Conservation (phyloP, 1,139 yeast genomes). For the Kodamaea sp. region DNA sequence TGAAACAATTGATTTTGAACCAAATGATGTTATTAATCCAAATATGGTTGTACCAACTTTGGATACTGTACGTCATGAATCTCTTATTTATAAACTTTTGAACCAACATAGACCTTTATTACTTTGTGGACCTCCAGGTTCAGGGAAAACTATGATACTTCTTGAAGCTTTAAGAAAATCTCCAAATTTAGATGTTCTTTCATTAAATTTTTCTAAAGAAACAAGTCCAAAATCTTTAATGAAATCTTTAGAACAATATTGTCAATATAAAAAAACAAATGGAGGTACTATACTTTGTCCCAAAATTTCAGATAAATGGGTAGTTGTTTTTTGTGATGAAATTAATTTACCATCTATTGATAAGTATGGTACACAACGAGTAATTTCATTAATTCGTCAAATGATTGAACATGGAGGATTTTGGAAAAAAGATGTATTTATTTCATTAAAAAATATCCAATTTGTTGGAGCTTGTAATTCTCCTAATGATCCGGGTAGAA, state of each 20-base stretch:
- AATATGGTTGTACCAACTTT: slow-evolving; percentile 72
- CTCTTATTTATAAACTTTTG: slow-evolving; percentile 54
- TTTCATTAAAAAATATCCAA: slow-evolving; percentile 60
- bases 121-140: slow-evolving; percentile 96
- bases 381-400: slow-evolving; percentile 73
- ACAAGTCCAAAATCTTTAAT: slow-evolving; percentile 64
- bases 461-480: slow-evolving; percentile 96
- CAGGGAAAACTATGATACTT: slow-evolving; percentile 93
- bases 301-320: slow-evolving; percentile 59
- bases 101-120: slow-evolving; percentile 59
- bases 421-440: slow-evolving; percentile 74
- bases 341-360: slow-evolving; percentile 78
- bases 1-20: slow-evolving; percentile 49
- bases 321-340: slow-evolving; percentile 90
- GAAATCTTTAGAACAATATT: slow-evolving; percentile 67
- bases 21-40: slow-evolving; percentile 61
- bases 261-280: slow-evolving; percentile 54
- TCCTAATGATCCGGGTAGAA: slow-evolving; percentile 76
- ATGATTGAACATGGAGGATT: slow-evolving; percentile 73
- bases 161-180: slow-evolving; percentile 63
- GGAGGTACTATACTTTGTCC: slow-evolving; percentile 60
- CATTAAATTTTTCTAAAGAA: slow-evolving; percentile 82
- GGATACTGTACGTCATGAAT: slow-evolving; percentile 72
- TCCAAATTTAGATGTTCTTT: slow-evolving; percentile 55
- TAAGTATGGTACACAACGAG: slow-evolving; percentile 71